Base-by-base conservation (phyloP, 306 rosid species). In the Hylodesmum podocarpum region DNA sequence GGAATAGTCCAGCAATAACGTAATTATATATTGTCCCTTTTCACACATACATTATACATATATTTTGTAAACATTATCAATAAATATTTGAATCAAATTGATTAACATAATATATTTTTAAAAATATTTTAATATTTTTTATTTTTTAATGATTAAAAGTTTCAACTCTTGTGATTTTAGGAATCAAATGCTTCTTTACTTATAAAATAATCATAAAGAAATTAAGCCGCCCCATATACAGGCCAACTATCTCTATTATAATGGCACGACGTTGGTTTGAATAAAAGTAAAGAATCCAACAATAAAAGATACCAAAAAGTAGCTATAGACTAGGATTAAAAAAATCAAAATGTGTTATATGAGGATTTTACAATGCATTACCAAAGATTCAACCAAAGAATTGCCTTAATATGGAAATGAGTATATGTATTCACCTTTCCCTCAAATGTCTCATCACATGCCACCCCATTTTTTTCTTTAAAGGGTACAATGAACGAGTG, bases 201-300 rank as follows among this genome's bases (percentile, higher is more conserved):
- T n/a, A n/a, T n/a, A 61, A 71, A 43, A 57, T 18, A 4, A 33
- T 65, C 33, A 18, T n/a, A 61, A 51, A 28, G 28, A 70, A n/a
- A n/a, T n/a, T n/a, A 58, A 53, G 81, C 87, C 85, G 87, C 80
- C 87, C 89, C 84, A 77, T 50, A 39, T 66, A 65, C 55, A 80
- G 54, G 44, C 77, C 44, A 40, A 66, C 12, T 44, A n/a, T n/a
- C n/a, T n/a, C n/a, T n/a, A 46, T 58, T 77, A 70, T 78, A 84
- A 81, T 80, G 82, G 76, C 36, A 46, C 33, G 58, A 67, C 59
- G 63, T 24, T 3, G 59, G 61, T 54, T 53, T 21, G 47, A 57
- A 47, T 58, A 44, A 57, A 61, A 28, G 24, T 4, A 28, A 44
- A 25, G 18, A 65, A 79, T 62, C 73, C 41, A 77, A 64, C 58